Percentiles rank a stretch among this genome's conserved stretches.
These are phyloP conservation scores for Salvia hispanica DNA, from an alignment of 257 asterid genomes.

Conservation along the genomic window DNA sequence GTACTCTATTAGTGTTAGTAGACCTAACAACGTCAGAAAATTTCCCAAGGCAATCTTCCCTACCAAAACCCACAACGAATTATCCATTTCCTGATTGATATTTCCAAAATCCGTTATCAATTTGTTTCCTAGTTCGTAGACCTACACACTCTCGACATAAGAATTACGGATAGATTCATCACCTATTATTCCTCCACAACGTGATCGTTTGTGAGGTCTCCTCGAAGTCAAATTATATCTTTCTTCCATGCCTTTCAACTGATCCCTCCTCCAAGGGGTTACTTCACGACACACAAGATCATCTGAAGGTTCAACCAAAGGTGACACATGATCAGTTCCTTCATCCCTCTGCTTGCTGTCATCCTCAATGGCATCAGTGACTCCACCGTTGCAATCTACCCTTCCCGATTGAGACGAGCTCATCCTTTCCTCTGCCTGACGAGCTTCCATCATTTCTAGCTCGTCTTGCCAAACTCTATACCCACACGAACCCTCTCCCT, in stretches of 20 bases:
- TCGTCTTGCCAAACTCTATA: constrained; percentile 51
- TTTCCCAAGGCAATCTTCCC: not conserved
- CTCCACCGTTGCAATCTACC: constrained; percentile 6
- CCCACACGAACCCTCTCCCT: constrained; percentile 69
- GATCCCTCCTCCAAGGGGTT: constrained; percentile 31
- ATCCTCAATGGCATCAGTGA: constrained; percentile 26
- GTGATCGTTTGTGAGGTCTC: constrained; percentile 40
- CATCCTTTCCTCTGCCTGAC: constrained; percentile 13
- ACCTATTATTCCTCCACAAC: constrained; percentile 39
- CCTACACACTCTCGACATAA: constrained; percentile 5
- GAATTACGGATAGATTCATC: constrained; percentile 22
- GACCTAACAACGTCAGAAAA: not conserved
- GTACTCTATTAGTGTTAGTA: constrained; percentile 1
- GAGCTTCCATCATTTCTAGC: constrained; percentile 22
- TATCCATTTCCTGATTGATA: constrained; percentile 1
- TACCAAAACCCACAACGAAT: not conserved
- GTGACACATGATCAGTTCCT: constrained; percentile 23
- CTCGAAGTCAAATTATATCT: constrained; percentile 25
- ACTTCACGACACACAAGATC: constrained; percentile 17
- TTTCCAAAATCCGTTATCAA: not conserved
- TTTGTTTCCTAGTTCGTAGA: not conserved
- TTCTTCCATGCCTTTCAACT: constrained; percentile 30
- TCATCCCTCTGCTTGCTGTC: constrained; percentile 26
- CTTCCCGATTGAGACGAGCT: constrained; percentile 16
- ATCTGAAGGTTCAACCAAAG: constrained; percentile 28